These are phyloP conservation scores for Trebouxiophyceae sp. DNA, from an alignment of 163 green algal genomes.

Conservation along the genomic window DNA sequence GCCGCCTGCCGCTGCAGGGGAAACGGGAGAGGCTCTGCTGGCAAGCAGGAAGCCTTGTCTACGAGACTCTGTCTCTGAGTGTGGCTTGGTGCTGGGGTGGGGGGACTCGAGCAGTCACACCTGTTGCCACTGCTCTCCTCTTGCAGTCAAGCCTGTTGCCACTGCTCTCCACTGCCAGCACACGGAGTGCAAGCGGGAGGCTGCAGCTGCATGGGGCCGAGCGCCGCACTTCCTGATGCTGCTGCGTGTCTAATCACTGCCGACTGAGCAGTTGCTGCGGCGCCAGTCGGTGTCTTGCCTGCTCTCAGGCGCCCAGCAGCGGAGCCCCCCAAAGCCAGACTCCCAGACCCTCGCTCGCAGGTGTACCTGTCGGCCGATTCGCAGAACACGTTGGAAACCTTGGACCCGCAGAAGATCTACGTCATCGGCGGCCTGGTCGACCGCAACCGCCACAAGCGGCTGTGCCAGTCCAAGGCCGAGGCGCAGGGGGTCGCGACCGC, in stretches of 20 bases:
- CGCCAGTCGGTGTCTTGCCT: background rate
- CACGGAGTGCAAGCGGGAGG: background rate
- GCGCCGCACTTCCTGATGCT: background rate
- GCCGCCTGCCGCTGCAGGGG: background rate
- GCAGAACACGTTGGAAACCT: conserved; percentile 38
- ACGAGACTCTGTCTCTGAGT: no score
- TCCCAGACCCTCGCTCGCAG: background rate
- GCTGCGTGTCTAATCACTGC: background rate
- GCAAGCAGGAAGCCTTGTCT: background rate
- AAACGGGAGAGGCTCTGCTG: background rate
- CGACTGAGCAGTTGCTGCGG: background rate
- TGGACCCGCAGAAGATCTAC: conserved; percentile 54
- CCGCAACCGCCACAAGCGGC: conserved; percentile 75
- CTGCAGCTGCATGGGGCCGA: background rate
- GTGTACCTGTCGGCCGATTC: conserved; percentile 43
- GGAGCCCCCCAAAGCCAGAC: background rate
- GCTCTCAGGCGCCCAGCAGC: background rate
- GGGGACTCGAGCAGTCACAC: no score
- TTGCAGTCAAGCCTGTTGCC: no score
- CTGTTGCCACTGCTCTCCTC: no score
- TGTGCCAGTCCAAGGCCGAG: conserved; percentile 48
- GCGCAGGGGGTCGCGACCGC: conserved; percentile 55
- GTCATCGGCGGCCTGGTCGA: conserved; percentile 88
- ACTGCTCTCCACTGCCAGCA: background rate
- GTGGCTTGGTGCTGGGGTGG: background rate